Conservation (phyloP, 2,329 filamentous ascomycete genomes). For the Penicillium sp. region DNA sequence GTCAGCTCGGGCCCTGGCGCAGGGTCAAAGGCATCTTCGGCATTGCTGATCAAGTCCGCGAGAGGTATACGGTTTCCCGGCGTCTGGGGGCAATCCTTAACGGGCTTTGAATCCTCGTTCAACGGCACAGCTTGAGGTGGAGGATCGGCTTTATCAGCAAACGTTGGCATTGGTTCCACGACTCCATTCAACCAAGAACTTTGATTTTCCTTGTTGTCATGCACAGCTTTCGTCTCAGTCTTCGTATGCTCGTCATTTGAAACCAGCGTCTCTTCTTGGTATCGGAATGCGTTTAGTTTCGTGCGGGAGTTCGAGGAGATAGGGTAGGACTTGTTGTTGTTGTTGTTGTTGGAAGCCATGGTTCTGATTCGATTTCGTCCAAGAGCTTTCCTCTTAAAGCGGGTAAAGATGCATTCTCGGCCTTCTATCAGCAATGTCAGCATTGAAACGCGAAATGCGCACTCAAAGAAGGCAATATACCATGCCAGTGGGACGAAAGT, state of each 20-base stretch:
- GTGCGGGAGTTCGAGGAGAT: constrained; percentile 56
- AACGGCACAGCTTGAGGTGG: constrained; percentile 19
- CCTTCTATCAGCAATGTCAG: constrained; percentile 18
- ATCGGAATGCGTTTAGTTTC: constrained; percentile 59
- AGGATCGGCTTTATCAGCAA: constrained; percentile 19
- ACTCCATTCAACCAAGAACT: constrained; percentile 39
- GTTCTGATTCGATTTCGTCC: constrained; percentile 19
- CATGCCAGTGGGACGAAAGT: background rate
- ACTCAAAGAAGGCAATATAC: background rate
- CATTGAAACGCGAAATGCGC: constrained; percentile 1
- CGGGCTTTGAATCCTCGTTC: constrained; percentile 27
- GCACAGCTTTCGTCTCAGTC: constrained; percentile 24
- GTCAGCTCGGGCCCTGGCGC: constrained; percentile 53
- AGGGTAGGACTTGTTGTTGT: constrained; percentile 28
- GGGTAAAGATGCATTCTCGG: constrained; percentile 29
- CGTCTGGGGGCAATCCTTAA: constrained; percentile 55
- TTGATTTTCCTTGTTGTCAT: constrained; percentile 51
- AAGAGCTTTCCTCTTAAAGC: constrained; percentile 17
- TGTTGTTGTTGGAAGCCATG: constrained; percentile 24
- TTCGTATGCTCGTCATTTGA: constrained; percentile 24
- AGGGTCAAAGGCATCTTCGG: constrained; percentile 56
- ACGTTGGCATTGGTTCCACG: constrained; percentile 25
- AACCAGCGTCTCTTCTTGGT: constrained; percentile 37
- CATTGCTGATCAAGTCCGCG: constrained; percentile 62
- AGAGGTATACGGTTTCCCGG: constrained; percentile 61